These are phyloP conservation scores for Carex kokanica DNA, from an alignment of 176 grass and related monocot genomes.

Conservation along the genomic window DNA sequence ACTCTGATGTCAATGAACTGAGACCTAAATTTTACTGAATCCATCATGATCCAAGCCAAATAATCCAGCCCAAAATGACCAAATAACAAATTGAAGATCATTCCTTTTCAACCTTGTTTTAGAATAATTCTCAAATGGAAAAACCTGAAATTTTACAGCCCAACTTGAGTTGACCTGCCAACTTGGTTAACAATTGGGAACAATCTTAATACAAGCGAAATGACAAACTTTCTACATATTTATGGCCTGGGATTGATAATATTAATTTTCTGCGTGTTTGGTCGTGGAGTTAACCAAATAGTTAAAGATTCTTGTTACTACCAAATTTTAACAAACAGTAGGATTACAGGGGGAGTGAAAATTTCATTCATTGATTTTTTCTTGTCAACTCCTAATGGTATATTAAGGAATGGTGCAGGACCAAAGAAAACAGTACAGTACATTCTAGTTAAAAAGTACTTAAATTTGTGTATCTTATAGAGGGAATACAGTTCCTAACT, in stretches of 20 bases:
- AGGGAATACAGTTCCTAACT: background rate
- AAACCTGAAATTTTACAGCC: background rate
- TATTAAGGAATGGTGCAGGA: background rate
- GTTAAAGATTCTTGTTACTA: too few species aligned
- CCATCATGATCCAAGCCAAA: background rate
- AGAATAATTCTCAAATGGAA: background rate
- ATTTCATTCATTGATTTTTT: background rate
- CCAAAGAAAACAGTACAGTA: background rate
- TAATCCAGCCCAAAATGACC: background rate
- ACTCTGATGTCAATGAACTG: background rate
- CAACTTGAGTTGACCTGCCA: background rate
- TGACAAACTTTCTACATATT: background rate
- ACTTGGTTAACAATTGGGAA: background rate
- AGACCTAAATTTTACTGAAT: background rate
- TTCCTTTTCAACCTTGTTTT: background rate
- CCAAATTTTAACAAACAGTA: background rate
- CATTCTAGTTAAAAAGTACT: background rate
- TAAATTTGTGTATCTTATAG: background rate
- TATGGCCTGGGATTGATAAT: background rate
- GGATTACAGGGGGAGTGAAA: background rate
- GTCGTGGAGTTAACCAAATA: too few species aligned
- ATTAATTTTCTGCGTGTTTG: background rate
- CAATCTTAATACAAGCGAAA: background rate
- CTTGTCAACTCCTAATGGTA: background rate
- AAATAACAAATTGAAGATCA: background rate